Base-by-base conservation (phyloP, 495 filamentous ascomycete species). In the Friedmanniomyces endolithicus region DNA sequence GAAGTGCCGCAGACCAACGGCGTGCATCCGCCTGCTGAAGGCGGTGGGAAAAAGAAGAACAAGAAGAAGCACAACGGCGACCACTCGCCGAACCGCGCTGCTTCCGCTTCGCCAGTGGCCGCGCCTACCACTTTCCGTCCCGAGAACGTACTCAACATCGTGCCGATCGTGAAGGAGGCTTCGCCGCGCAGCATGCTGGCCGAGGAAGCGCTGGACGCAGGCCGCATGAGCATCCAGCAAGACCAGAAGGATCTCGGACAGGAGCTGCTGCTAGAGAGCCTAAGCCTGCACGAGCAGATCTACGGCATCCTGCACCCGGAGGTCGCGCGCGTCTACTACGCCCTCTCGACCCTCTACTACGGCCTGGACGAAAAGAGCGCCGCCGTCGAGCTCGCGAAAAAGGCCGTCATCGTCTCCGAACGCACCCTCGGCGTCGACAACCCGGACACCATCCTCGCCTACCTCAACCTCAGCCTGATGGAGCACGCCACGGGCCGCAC, bases 231-330 rank as follows among this genome's bases (percentile, higher is more conserved):
- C 37, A 82, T 99, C 64, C 82, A 87, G 68, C 90, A 96, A 66
- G 84, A 88, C 65, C 86, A 97, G 72, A 89, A 90, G 72, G 90
- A 95, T 68, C 78, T 97, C 46, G 94, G 94, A 49, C 90, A 95
- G 72, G 92, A 97, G 67, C 80, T 99, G 48, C 79, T 99, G 35
- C 74, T 97, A 44, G 94, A 99, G 67, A 95, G 89, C 20, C 75
- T 99, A 57, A 94, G 92, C 45, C 76, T 99, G 29, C 88, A 99
- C 64, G 94, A 99, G 72, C 94, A 99, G 70, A 96, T 99, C 64
- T 99, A 99, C 64, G 94, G 94, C 54, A 89, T 96, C 39, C 77
- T 99, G 22, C 94, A 99, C 67, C 88, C 94, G 11, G 94, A 99
- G 70, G 90, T 97, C 60, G 90, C 90, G 52, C 81, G 90, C 67